Conservation (phyloP, 345 rosid genomes). For the Syzygium oleosum region DNA sequence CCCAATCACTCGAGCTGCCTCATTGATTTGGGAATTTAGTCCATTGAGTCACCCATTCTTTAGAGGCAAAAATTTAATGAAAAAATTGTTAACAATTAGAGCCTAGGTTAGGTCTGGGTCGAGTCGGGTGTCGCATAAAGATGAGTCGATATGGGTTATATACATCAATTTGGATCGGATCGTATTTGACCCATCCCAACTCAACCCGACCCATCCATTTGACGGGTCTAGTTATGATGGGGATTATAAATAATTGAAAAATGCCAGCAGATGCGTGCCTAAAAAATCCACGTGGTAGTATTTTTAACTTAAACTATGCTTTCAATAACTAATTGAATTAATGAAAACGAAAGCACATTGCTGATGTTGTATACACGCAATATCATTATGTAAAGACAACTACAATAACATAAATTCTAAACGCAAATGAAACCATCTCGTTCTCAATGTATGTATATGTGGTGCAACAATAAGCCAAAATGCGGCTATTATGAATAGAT, state of each 20-base stretch:
- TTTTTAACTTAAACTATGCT: background rate
- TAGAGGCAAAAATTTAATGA: background rate
- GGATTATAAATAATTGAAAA: background rate
- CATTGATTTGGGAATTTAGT: too few relatives aligned
- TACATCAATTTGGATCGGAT: background rate
- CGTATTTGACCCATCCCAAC: too few relatives aligned
- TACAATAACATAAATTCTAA: background rate
- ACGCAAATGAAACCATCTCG: background rate
- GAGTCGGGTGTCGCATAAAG: fast-evolving
- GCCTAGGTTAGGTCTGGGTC: background rate
- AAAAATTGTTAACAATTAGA: too few relatives aligned
- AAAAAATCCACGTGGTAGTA: background rate
- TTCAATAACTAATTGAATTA: background rate
- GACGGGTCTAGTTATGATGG: fast-evolving
- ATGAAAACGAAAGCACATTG: background rate
- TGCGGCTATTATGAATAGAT: too few relatives aligned
- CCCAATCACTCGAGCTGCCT: too few relatives aligned
- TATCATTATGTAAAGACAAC: background rate
- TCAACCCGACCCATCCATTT: background rate
- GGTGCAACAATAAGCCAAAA: background rate
- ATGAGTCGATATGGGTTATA: background rate
- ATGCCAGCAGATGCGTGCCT: background rate
- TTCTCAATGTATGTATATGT: background rate
- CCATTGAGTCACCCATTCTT: background rate
- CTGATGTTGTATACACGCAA: background rate